Evolutionary conservation across 768 basidiomycete genomes (phyloP).

Genomic region (Lactarius hatsudake): DNA sequence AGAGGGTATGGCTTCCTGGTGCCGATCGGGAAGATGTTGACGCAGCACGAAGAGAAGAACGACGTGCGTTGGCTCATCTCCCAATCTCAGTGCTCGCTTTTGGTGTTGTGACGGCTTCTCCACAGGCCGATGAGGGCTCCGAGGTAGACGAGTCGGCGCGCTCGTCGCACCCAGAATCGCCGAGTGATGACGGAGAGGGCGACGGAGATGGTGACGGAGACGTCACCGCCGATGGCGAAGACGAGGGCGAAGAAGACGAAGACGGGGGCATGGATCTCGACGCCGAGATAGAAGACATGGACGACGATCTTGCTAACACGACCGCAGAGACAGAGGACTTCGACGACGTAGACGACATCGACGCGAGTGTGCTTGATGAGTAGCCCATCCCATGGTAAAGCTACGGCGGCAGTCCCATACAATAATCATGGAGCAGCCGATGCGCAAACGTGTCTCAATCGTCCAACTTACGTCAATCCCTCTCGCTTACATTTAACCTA

Average conservation of each 20-base stretch:
- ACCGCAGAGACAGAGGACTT: conserved; percentile 19
- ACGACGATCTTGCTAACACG: conserved; percentile 23
- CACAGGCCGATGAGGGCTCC: conserved; percentile 39
- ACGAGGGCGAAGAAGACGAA: conserved; percentile 66
- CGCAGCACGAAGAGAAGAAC: conserved; percentile 81
- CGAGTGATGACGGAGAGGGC: conserved; percentile 36
- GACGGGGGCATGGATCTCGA: conserved; percentile 47
- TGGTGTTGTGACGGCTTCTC: conserved; percentile 19
- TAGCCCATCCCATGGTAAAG: neutral
- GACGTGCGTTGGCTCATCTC: conserved; percentile 47
- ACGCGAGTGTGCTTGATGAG: conserved; percentile 17
- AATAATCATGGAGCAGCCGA: neutral
- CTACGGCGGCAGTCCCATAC: neutral
- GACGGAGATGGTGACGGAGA: conserved; percentile 40
- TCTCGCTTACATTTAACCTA: neutral
- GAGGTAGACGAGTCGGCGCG: conserved; percentile 42
- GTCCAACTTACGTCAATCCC: neutral
- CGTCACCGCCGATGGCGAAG: conserved; percentile 47
- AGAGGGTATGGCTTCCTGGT: conserved; percentile 67
- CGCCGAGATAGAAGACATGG: conserved; percentile 34
- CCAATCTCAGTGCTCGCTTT: neutral
- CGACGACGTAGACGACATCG: conserved; percentile 19
- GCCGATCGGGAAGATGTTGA: conserved; percentile 70
- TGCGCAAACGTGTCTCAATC: neutral
- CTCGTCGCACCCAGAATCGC: conserved; percentile 39